Evolutionary conservation across 805 yeast species (phyloP).

Genomic region (Starmerella floris): DNA sequence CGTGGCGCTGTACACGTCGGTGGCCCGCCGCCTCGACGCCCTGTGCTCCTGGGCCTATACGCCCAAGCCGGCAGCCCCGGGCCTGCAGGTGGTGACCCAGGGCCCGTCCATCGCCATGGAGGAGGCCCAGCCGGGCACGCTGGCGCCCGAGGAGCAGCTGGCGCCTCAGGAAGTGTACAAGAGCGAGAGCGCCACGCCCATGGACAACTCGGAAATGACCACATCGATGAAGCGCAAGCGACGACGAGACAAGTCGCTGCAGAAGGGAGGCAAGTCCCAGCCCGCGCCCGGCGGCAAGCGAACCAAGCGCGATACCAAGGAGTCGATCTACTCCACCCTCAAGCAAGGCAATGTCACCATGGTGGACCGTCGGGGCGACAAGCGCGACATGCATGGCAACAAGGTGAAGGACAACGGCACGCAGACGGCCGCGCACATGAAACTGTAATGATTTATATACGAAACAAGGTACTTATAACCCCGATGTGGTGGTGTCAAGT

Average conservation of each 20-base stretch:
- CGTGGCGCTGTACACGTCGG: constrained; percentile 43
- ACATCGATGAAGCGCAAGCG: constrained; percentile 41
- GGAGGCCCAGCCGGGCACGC: constrained; percentile 85
- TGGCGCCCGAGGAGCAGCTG: constrained; percentile 56
- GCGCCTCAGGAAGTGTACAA: constrained; percentile 93
- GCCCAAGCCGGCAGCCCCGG: constrained; percentile 76
- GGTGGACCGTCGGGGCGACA: constrained; percentile 62
- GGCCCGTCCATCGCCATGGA: constrained; percentile 80
- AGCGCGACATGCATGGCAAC: constrained; percentile 60
- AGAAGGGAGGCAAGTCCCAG: background rate
- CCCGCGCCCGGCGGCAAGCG: background rate
- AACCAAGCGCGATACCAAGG: constrained; percentile 28
- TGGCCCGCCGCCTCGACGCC: constrained; percentile 68
- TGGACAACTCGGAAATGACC: constrained; percentile 18
- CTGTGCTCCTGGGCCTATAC: constrained; percentile 87
- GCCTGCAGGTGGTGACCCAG: constrained; percentile 69
- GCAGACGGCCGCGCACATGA: constrained; percentile 22
- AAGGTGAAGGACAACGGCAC: constrained; percentile 33
- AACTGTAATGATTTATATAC: constrained; percentile 20
- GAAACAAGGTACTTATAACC: background rate
- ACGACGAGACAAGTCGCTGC: constrained; percentile 57
- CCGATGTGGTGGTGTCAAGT: no score
- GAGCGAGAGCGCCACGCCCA: constrained; percentile 22
- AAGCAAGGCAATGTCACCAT: constrained; percentile 67
- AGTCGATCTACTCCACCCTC: constrained; percentile 49